phyloP scores from a whole-genome alignment of 2,329 filamentous ascomycete species.

The Sclerotiophoma versabilis region DNA sequence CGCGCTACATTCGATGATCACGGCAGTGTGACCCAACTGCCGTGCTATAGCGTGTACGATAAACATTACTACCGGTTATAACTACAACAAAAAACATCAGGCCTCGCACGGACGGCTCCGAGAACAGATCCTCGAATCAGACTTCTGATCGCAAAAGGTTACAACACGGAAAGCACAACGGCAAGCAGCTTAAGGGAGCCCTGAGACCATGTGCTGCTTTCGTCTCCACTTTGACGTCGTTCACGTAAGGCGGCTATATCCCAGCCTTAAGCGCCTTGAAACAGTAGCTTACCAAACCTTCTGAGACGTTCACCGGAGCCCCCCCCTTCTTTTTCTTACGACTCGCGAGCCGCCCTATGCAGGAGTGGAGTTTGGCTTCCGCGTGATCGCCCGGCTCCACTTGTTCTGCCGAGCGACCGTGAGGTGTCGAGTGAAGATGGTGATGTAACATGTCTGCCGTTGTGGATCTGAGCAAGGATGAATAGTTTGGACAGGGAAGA shows the following conservation, averaged over 20 bases:
- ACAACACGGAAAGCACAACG: not conserved
- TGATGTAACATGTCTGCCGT: not conserved
- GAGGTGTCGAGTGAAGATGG: not conserved
- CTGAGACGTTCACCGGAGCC: conserved; percentile 6
- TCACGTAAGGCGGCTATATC: conserved; percentile 8
- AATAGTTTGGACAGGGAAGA: not conserved
- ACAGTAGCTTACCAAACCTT: conserved; percentile 3
- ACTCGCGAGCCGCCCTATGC: not conserved
- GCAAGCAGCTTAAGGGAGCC: not conserved
- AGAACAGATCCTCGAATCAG: no score
- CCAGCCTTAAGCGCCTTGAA: conserved; percentile 7
- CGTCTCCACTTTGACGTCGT: not conserved
- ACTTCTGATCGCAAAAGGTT: not conserved
- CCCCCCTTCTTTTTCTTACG: not conserved
- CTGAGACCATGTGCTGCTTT: not conserved
- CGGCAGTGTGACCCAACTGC: not conserved
- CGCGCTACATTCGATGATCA: not conserved
- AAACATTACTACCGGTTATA: not conserved
- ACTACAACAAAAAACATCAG: not conserved
- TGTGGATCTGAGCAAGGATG: not conserved
- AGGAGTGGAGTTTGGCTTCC: not conserved
- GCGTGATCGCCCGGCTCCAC: conserved; percentile 1
- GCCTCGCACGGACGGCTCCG: not conserved
- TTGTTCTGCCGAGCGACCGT: not conserved
- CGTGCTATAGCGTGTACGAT: not conserved